Evolutionary conservation across 2,329 filamentous ascomycete genomes (phyloP), one percentile per base, ranked within the genome.

Genomic region (Calonectria hawksworthii): DNA sequence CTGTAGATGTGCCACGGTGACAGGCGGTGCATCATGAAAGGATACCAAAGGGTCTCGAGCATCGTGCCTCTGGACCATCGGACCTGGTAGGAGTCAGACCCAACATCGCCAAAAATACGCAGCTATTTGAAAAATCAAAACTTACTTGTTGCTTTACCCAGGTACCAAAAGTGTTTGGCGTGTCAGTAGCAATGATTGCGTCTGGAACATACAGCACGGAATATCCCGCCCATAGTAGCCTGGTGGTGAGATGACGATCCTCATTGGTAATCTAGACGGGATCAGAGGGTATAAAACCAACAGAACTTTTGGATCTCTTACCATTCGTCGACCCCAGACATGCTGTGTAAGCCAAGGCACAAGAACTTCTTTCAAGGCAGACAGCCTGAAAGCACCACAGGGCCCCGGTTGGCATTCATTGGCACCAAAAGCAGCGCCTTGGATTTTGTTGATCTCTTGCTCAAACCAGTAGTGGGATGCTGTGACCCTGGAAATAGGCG

Each of bases 401-500:
- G 56, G 56, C 10, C 56, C 56, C 10, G 56, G 56, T 21, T 63
- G 56, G 23, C 56, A 68, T 32, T 68, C 65, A 18, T 52, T 68
- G 26, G 65, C 65, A 2, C 65, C 65, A 23, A 68, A 68, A n/a
- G 38, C 38, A 21, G 65, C 50, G 7, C 65, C 65, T 21, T 68
- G 65, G 23, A 36, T 54, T 21, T 68, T 68, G n/a, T 52, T 54
- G 14, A 68, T 54, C 38, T 68, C 50, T 44, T 68, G 65, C n/a
- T 68, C 65, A 28, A 68, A 68, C 65, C 65, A 68, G 38, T 68
- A 68, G 50, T 68, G 47, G 1, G 65, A 68, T 36, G 50, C 65
- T 18, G 65, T 68, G 7, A 63, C 56, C 16, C 56, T 41, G 16
- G 56, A 63, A 63, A 63, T 63, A 2, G 56, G 56, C 16, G 56